phyloP scores from a whole-genome alignment of 1,284 basidiomycete genomes.

The Leccinum pachyderme region DNA sequence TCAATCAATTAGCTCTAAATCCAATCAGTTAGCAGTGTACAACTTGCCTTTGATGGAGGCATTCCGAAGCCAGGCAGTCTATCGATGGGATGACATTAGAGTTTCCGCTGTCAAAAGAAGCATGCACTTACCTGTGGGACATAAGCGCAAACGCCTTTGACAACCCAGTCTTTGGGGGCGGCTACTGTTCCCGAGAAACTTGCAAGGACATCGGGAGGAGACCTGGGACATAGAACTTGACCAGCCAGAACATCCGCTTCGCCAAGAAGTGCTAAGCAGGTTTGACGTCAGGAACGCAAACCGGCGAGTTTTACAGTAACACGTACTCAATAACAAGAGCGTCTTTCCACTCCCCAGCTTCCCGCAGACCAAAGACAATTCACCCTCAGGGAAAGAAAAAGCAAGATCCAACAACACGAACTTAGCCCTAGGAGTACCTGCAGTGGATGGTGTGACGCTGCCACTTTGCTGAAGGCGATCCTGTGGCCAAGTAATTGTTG shows the following conservation, averaged over 20 bases:
- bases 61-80: constrained; percentile 84
- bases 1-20: constrained; percentile 9
- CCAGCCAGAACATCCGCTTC: constrained; percentile 86
- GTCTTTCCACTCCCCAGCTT: constrained; percentile 84
- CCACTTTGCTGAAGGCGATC: constrained; percentile 54
- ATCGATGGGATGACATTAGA: not conserved
- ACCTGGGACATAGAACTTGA: constrained; percentile 78
- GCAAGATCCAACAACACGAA: constrained; percentile 83
- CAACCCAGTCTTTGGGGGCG: constrained; percentile 68
- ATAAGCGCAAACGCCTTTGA: constrained; percentile 80
- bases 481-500: constrained; percentile 88
- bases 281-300: constrained; percentile 11
- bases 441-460: constrained; percentile 49
- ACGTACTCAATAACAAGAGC: constrained; percentile 65
- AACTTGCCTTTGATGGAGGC: constrained; percentile 79
- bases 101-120: not conserved
- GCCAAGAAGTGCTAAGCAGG: constrained; percentile 69
- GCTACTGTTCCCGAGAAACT: constrained; percentile 43
- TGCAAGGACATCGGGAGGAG: constrained; percentile 77
- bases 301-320: not conserved
- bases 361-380: constrained; percentile 82
- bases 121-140: constrained; percentile 75
- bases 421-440: constrained; percentile 72
- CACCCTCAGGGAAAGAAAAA: constrained; percentile 74
- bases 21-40: not conserved